Percentiles rank a stretch among this genome's conserved stretches.
Conservation (phyloP, 2,329 filamentous ascomycete species). For the Cordyceps javanica region DNA sequence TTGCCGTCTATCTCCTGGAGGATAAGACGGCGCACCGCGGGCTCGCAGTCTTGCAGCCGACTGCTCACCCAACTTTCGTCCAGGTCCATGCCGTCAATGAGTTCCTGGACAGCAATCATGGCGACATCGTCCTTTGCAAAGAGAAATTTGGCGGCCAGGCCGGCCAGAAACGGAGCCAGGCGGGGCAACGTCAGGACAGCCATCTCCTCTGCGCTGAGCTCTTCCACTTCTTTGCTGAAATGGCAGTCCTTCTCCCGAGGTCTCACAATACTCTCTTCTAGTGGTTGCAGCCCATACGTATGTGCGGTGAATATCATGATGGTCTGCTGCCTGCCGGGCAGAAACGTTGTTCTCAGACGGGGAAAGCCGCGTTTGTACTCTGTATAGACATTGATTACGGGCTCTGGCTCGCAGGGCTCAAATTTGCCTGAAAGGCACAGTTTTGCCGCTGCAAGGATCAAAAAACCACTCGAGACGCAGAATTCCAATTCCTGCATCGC, state of each 20-base stretch:
- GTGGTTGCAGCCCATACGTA: background rate
- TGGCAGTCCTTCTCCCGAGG: background rate
- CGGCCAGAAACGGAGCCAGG: background rate
- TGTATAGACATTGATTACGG: background rate
- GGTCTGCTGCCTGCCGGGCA: background rate
- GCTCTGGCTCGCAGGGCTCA: background rate
- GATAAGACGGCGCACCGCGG: background rate
- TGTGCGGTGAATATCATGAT: background rate
- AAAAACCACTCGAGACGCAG: background rate
- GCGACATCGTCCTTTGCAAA: conserved; percentile 17
- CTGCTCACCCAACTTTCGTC: conserved; percentile 16
- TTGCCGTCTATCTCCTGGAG: conserved; percentile 15
- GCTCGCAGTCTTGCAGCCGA: conserved; percentile 11
- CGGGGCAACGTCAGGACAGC: background rate
- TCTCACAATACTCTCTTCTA: background rate
- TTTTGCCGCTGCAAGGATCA: background rate
- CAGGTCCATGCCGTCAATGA: conserved; percentile 23
- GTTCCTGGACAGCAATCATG: conserved; percentile 22
- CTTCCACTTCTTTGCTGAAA: background rate
- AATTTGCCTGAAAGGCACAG: background rate
- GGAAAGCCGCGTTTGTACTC: background rate
- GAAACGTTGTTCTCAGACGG: background rate
- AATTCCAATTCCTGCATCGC: background rate
- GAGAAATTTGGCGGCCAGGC: background rate
- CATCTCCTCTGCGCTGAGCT: background rate